Evolutionary conservation across 1,139 yeast species (phyloP).

Genomic region (Maudiozyma humilis): DNA sequence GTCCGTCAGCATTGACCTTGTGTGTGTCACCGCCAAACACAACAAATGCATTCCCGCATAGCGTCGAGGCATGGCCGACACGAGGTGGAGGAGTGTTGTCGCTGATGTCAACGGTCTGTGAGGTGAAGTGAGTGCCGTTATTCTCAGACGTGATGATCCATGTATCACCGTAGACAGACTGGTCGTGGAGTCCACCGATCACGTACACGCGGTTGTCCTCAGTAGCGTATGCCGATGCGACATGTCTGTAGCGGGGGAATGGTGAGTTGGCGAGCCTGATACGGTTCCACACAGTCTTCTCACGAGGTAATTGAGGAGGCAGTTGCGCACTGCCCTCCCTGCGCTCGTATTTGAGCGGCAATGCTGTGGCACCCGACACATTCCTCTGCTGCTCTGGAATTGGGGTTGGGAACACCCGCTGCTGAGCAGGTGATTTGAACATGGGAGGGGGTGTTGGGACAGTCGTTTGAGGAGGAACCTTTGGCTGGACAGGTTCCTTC

Average conservation of each 20-base stretch:
- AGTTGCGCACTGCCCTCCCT: constrained; percentile 9
- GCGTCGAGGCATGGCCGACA: constrained; percentile 89
- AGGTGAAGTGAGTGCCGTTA: constrained; percentile 38
- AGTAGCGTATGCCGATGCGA: constrained; percentile 66
- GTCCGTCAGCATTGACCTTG: constrained; percentile 66
- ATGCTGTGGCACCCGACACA: constrained; percentile 26
- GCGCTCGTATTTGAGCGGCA: constrained; percentile 7
- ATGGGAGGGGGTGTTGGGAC: constrained; percentile 5
- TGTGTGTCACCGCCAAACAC: constrained; percentile 96
- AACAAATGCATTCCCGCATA: constrained; percentile 91
- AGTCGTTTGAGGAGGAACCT: neutral
- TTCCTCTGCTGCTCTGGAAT: constrained; percentile 25
- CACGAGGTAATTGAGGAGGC: neutral
- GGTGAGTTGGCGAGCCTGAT: constrained; percentile 69
- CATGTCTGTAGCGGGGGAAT: constrained; percentile 90
- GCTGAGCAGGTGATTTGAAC: constrained; percentile 7
- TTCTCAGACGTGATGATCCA: constrained; percentile 60
- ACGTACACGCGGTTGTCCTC: constrained; percentile 78
- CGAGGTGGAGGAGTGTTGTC: constrained; percentile 87
- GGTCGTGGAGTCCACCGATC: constrained; percentile 93
- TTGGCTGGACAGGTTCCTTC: neutral
- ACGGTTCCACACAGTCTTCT: constrained; percentile 64
- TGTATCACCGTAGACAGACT: constrained; percentile 88
- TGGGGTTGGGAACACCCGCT: constrained; percentile 24
- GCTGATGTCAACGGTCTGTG: constrained; percentile 58